Evolutionary conservation across 192 early-diverging fungal species (phyloP), one percentile per base, ranked within the genome.

Genomic region (Radiomyces spectabilis): DNA sequence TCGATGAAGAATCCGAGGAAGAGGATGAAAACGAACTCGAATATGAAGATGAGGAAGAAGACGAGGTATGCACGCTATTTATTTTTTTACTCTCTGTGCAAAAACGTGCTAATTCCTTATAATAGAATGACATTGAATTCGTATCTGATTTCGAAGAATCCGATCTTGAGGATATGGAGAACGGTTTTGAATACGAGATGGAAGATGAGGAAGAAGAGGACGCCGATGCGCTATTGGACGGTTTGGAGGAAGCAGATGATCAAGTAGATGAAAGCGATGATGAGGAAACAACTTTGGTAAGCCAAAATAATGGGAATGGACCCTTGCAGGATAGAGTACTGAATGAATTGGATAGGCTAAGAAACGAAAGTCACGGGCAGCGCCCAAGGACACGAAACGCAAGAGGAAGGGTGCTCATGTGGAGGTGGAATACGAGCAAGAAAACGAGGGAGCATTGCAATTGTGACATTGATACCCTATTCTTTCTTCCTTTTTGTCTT

Each of bases 1-100:
- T 86, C 51, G 80, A 85, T 18, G 84, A 86, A 40, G 77, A 82
- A 16, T 77, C 82, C 45, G 83, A 80, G 4, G 83, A 79, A 13
- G 83, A 90, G 39, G 86, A 86, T 25, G 89, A 90, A 53, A 75
- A 78, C 29, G 75, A 82, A 18, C 66, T 75, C 18, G 81, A 84
- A 22, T 72, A 66, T 44, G 76, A 74, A 18, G 72, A 77, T 27
- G 73, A 73, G 44, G 73, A 78, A 38, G 72, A 70, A 15, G 68
- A 74, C 41, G 80, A 79, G 41, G 76, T 69, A 59, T 46, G 35
- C 12, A 35, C 13, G 5, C 6, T 8, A 5, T 35, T 35, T 35
- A 35, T 35, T 35, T 35, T 35, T 35, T 8, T 35, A 35, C 13
- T 8, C 6, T 8, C 24, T 1, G 46, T 29, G 30, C 12, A 48